Base-by-base conservation (phyloP, 495 filamentous ascomycete genomes). In the Aspergillus ostianus region DNA sequence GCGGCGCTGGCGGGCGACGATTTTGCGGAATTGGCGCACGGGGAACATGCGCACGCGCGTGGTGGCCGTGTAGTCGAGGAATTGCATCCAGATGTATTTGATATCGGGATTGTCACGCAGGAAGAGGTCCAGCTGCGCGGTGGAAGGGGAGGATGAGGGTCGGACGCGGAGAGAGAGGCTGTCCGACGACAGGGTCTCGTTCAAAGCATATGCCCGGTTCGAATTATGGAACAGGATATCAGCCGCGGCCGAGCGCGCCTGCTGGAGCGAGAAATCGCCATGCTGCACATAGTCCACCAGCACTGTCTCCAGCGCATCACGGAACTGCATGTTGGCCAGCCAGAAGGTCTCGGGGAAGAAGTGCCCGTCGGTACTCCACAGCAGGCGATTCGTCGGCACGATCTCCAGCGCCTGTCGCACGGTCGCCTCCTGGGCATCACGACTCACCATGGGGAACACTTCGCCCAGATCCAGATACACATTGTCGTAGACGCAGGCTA, bases 351-450 rank as follows among this genome's bases (percentile, higher is more conserved):
- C 92, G 0, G 92, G 89, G 60, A 91, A 91, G 68, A 82, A 89
- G 67, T 92, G 88, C 0, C 90, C 92, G 71, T 95, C 91, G 0
- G 89, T 92, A 59, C 90, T 92, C 87, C 91, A 97, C 2, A 93
- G 67, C 3, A 97, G 73, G 70, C 94, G 94, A 58, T 83, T 85
- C 26, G 80, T 83, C 0, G 92, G 92, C 45, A 86, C 86, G 0
- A 94, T 69, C 67, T 96, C 92, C 12, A 96, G 72, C 44, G 89
- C 82, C 72, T 96, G 80, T 36, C 86, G 82, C 7, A 97, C 56
- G 17, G 93, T 83, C 3, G 74, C 76, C 66, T 90, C 87, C 70
- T 97, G 90, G 0, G 89, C 92, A 47, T 92, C 85, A 53, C 86
- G 83, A 64, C 90, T 94, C 26, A 96, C 71, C 72, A 84, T 87